Base-by-base conservation (phyloP, 768 basidiomycete species). In the Kwoniella sp. region DNA sequence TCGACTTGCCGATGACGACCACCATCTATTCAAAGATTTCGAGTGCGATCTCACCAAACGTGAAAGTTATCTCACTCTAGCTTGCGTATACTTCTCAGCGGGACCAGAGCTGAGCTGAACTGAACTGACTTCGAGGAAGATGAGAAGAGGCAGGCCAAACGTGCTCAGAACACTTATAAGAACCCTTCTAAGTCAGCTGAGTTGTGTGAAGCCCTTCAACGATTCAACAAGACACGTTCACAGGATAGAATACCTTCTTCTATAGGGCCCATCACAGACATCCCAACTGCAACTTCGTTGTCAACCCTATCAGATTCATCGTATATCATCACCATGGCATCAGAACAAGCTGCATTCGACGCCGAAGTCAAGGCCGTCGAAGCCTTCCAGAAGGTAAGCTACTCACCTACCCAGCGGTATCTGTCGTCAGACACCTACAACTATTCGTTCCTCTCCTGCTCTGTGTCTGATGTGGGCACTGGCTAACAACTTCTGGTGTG, bases 371-470 rank as follows among this genome's bases (percentile, higher is more conserved):
- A 87, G 29, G 82, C 89, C 71, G 89, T 96, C 70, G 90, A 96
- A 82, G 83, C 86, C 63, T 97, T 93, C 91, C 96, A 90, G 87
- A 91, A 91, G 87, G 94, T 92, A 70, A 57, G 83, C 74, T 4
- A 9, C 12, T 45, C 25, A 41, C n/a, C n/a, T n/a, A n/a, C n/a
- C n/a, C n/a, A n/a, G n/a, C n/a, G n/a, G n/a, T 2, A 54, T 38
- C 28, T 15, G 1, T 13, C 22, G 31, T 54, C 30, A 12, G 50
- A 20, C 23, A 22, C 50, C 50, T 26, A 52, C 50, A n/a, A 52
- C n/a, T n/a, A n/a, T n/a, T 55, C 53, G 8, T 28, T 55, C 26
- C 41, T 30, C 11, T 48, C 48, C 51, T 50, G 50, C 37, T 41
- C 20, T 52, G 28, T 13, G 26, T 50, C 51, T 0, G 29, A 23